phyloP scores from a whole-genome alignment of 1,284 basidiomycete species.

The Ceratobasidium sp. region DNA sequence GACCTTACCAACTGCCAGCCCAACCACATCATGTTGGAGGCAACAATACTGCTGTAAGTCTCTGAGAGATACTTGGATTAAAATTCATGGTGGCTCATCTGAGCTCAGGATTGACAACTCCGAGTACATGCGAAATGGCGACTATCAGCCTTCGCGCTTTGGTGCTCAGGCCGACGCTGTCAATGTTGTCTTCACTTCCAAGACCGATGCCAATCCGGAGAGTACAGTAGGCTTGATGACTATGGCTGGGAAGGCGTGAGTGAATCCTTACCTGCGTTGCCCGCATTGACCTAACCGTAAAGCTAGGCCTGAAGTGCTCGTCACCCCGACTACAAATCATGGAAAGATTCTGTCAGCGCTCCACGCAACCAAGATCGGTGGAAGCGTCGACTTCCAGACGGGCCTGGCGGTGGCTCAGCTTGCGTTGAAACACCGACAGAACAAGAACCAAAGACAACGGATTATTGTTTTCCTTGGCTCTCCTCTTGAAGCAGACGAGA shows the following conservation, averaged over 20 bases:
- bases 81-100: neutral
- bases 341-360: conserved; percentile 88
- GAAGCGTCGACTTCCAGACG: conserved; percentile 84
- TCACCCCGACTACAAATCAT: conserved; percentile 93
- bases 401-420: conserved; percentile 94
- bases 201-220: conserved; percentile 95
- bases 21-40: conserved; percentile 22
- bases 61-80: neutral
- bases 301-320: conserved; percentile 88
- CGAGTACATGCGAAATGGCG: conserved; percentile 96
- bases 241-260: conserved; percentile 93
- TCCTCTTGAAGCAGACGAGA: conserved; percentile 78
- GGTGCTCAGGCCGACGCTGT: conserved; percentile 93
- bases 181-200: conserved; percentile 88
- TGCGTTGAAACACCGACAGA: conserved; percentile 96
- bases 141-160: conserved; percentile 88
- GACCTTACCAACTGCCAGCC: neutral
- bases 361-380: conserved; percentile 78
- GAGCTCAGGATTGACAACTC: conserved; percentile 84
- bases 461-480: conserved; percentile 94
- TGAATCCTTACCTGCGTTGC: conserved; percentile 40
- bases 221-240: conserved; percentile 98
- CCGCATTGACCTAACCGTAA: neutral
- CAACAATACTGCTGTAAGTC: conserved; percentile 30
- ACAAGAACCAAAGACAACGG: conserved; percentile 96